These are phyloP conservation scores for Pluteus cervinus DNA, from an alignment of 768 basidiomycete species.

Conservation along the genomic window DNA sequence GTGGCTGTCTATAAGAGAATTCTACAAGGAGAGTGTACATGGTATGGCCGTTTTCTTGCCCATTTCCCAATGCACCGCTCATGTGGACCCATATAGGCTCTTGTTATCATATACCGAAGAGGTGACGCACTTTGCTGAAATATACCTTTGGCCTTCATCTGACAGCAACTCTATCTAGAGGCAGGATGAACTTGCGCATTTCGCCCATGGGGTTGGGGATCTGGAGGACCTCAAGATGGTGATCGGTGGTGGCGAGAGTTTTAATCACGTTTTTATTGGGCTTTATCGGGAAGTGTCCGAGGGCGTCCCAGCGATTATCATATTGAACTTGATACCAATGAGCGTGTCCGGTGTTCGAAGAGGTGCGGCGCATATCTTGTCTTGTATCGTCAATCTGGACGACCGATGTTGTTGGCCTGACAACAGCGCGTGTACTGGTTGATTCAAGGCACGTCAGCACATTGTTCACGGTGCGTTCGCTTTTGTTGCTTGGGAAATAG, in stretches of 20 bases:
- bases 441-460: slow-evolving; percentile 41
- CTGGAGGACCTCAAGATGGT: slow-evolving; percentile 40
- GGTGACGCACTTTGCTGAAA: too few species aligned
- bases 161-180: slow-evolving; percentile 12
- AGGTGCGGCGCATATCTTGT: slow-evolving; percentile 15
- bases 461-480: slow-evolving; percentile 35
- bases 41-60: too few species aligned
- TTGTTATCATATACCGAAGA: too few species aligned
- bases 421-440: slow-evolving; percentile 38
- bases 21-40: too few species aligned
- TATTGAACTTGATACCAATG: slow-evolving; percentile 42
- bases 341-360: slow-evolving; percentile 30
- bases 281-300: slow-evolving; percentile 39
- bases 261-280: slow-evolving; percentile 33
- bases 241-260: slow-evolving; percentile 32
- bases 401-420: slow-evolving; percentile 6
- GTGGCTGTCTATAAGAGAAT: too few species aligned
- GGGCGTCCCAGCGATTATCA: slow-evolving; percentile 28
- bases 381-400: background rate
- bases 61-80: too few species aligned
- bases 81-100: too few species aligned
- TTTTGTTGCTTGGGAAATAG: slow-evolving; percentile 17
- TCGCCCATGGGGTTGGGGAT: slow-evolving; percentile 34
- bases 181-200: slow-evolving; percentile 33
- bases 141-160: too few species aligned